A percentile compares a stretch with the other conserved stretches of the same genome.
Evolutionary conservation across 208 protist genomes (phyloP).

Genomic region (Novymonas esmeraldas): DNA sequence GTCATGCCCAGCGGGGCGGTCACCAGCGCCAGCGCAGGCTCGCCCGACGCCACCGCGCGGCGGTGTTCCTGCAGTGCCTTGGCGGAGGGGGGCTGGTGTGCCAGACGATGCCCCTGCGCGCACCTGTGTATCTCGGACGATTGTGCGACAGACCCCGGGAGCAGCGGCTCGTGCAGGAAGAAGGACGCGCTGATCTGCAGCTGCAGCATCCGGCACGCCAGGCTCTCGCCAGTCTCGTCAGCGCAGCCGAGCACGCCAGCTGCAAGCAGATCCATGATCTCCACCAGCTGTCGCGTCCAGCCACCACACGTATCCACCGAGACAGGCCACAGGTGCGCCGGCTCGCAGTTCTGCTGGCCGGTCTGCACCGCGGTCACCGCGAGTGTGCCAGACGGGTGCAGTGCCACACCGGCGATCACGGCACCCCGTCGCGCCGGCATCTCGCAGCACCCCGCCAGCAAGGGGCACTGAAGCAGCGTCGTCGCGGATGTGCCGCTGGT

Average conservation of each 20-base stretch:
- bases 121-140: conserved; percentile 20
- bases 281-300: conserved; percentile 27
- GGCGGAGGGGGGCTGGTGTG: conserved; percentile 11
- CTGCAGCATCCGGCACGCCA: background rate
- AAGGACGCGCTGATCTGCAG: conserved; percentile 15
- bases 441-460: conserved; percentile 27
- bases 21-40: background rate
- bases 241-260: background rate
- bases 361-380: conserved; percentile 48
- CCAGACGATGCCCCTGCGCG: conserved; percentile 2
- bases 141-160: conserved; percentile 18
- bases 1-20: conserved; percentile 4
- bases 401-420: conserved; percentile 48
- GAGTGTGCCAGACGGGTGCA: conserved; percentile 64
- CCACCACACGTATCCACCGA: conserved; percentile 14
- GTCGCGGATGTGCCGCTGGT: conserved; percentile 27
- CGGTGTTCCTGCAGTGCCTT: conserved; percentile 10
- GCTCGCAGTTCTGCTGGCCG: conserved; percentile 29
- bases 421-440: conserved; percentile 33
- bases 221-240: background rate
- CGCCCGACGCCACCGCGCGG: background rate
- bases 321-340: conserved; percentile 51
- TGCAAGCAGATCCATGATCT: conserved; percentile 7
- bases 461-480: conserved; percentile 53
- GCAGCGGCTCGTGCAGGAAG: conserved; percentile 22